phyloP scores from a whole-genome alignment of 1,284 basidiomycete genomes.

The Tremellales sp. region DNA sequence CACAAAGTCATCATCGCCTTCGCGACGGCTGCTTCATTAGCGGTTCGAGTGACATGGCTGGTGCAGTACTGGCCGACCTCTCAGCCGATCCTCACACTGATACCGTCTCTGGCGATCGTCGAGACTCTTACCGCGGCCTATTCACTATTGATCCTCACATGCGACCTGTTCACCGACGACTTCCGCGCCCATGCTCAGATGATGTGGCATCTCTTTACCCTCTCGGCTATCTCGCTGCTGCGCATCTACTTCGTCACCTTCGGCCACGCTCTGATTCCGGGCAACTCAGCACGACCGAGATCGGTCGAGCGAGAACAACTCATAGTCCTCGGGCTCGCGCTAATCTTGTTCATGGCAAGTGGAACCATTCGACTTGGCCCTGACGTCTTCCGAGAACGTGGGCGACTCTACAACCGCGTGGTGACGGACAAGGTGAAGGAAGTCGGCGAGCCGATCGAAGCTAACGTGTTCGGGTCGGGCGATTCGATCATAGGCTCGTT shows the following conservation, averaged over 20 bases:
- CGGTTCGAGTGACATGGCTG: no score
- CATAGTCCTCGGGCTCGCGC: background rate
- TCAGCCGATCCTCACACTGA: no score
- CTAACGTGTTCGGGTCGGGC: background rate
- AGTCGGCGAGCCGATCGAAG: background rate
- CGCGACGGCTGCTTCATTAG: no score
- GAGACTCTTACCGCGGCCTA: no score
- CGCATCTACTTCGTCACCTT: slow-evolving; percentile 12
- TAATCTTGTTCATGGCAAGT: slow-evolving; percentile 5
- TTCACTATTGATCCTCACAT: background rate
- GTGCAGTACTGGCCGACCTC: no score
- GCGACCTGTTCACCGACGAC: slow-evolving; percentile 1
- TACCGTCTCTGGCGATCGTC: no score
- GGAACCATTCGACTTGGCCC: slow-evolving; percentile 18
- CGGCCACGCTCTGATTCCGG: background rate
- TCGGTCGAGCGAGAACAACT: background rate
- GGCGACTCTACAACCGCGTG: slow-evolving; percentile 22
- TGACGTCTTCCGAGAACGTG: slow-evolving; percentile 15
- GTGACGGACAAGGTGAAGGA: slow-evolving; percentile 11
- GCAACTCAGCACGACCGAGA: background rate
- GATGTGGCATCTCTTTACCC: slow-evolving; percentile 15
- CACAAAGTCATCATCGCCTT: slow-evolving; percentile 5
- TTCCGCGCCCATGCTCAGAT: background rate
- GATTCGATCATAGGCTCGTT: slow-evolving; percentile 56
- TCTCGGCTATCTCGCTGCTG: slow-evolving; percentile 8